phyloP scores from a whole-genome alignment of 495 filamentous ascomycete genomes.

The Geopyxis carbonaria region DNA sequence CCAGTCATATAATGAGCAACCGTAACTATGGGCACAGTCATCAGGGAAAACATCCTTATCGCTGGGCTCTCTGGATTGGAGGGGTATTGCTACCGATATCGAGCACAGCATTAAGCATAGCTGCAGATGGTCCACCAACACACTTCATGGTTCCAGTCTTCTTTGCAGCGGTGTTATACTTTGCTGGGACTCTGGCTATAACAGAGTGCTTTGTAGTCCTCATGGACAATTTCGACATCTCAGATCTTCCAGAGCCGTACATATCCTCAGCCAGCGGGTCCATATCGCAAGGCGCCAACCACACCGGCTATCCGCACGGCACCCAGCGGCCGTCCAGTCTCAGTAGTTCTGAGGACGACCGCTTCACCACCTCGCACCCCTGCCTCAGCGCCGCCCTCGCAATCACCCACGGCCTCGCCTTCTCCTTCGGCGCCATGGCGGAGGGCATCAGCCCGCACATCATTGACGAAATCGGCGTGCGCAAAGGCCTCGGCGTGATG shows the following conservation, averaged over 20 bases:
- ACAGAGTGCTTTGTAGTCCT: constrained; percentile 59
- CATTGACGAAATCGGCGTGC: constrained; percentile 10
- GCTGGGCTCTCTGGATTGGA: constrained; percentile 43
- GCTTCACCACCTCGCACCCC: constrained; percentile 29
- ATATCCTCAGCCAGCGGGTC: constrained; percentile 29
- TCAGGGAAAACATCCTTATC: constrained; percentile 50
- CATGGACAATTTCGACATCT: constrained; percentile 68
- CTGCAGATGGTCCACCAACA: constrained; percentile 39
- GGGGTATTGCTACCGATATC: constrained; percentile 43
- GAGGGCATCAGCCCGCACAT: constrained; percentile 41
- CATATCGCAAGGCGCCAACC: constrained; percentile 41
- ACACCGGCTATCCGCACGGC: constrained; percentile 32
- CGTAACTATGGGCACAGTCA: constrained; percentile 41
- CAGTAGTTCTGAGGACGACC: constrained; percentile 28
- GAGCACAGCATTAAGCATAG: constrained; percentile 45
- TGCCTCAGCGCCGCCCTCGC: constrained; percentile 55
- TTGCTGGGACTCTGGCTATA: constrained; percentile 52
- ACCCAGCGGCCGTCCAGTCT: constrained; percentile 47
- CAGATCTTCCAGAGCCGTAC: constrained; percentile 36
- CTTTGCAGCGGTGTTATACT: constrained; percentile 48
- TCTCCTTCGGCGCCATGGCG: constrained; percentile 45
- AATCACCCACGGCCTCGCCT: constrained; percentile 46
- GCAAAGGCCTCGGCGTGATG: constrained; percentile 14
- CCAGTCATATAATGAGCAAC: constrained; percentile 35
- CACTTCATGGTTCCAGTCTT: constrained; percentile 45